Conservation (phyloP, 1,284 basidiomycete species). For the Ustilago shanxiensis region DNA sequence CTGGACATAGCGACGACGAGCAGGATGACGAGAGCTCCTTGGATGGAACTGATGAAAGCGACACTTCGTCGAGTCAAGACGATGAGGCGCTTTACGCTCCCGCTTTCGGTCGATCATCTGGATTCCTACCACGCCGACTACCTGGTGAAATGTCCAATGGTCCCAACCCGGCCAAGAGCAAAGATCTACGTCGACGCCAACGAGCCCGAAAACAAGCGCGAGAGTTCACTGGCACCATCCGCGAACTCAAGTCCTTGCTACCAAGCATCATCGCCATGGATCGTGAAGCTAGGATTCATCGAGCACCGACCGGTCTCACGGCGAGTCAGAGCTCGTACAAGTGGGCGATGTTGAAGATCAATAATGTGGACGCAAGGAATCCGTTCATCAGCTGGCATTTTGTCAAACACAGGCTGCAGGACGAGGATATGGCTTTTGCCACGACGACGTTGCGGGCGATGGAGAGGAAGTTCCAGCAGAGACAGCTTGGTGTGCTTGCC, state of each 20-base stretch:
- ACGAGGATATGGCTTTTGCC: conserved; percentile 60
- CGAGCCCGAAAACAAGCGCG: conserved; percentile 38
- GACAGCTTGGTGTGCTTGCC: conserved; percentile 20
- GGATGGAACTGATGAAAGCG: conserved; percentile 37
- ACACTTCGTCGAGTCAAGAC: conserved; percentile 42
- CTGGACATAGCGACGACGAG: conserved; percentile 36
- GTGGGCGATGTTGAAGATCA: conserved; percentile 50
- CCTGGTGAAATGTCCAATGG: conserved; percentile 50
- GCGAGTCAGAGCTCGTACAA: conserved; percentile 47
- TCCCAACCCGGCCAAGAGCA: conserved; percentile 28
- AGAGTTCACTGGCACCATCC: conserved; percentile 60
- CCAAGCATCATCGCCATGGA: conserved; percentile 59
- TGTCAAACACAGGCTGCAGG: conserved; percentile 57
- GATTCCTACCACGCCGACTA: conserved; percentile 51
- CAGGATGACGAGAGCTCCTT: conserved; percentile 30
- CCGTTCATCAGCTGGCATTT: conserved; percentile 65
- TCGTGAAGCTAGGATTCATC: conserved; percentile 27
- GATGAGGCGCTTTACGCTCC: conserved; percentile 41
- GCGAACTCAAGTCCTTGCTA: conserved; percentile 59
- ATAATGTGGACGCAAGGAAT: conserved; percentile 60
- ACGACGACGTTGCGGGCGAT: conserved; percentile 50
- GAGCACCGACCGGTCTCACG: conserved; percentile 19
- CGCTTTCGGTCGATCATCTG: conserved; percentile 31
- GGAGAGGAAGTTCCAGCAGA: conserved; percentile 55
- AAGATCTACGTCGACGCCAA: conserved; percentile 13